A percentile compares a stretch with the other conserved stretches of the same genome.
phyloP scores from a whole-genome alignment of 345 rosid species.

The Clarkia xantiana region DNA sequence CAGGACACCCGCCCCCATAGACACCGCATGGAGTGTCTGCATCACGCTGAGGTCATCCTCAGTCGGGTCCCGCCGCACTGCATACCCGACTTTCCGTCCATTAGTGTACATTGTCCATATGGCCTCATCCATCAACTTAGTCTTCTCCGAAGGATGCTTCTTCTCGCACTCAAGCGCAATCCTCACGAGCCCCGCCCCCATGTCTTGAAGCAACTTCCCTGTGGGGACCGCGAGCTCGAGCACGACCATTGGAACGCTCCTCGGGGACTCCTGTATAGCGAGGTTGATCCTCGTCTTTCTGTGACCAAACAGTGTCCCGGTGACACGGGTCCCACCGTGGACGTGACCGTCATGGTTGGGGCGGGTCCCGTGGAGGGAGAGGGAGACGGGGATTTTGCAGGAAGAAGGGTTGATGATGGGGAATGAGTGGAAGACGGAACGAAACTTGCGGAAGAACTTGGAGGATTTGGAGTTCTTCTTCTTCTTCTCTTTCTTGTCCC shows the following conservation, averaged over 20 bases:
- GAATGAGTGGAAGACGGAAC: conserved; percentile 56
- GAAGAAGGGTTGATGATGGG: conserved; percentile 45
- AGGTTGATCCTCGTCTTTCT: conserved; percentile 51
- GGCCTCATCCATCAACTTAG: conserved; percentile 48
- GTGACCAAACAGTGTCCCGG: conserved; percentile 66
- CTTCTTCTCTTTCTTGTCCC: too few relatives aligned
- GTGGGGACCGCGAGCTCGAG: conserved; percentile 65
- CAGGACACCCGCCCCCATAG: conserved; percentile 76
- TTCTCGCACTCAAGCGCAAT: conserved; percentile 77
- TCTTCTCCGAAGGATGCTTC: conserved; percentile 46
- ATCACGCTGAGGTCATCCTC: conserved; percentile 60
- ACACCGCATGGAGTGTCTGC: conserved; percentile 59
- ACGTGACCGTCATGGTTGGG: conserved; percentile 40
- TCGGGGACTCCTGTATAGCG: conserved; percentile 63
- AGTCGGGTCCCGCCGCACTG: conserved; percentile 56
- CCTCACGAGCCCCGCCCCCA: conserved; percentile 56
- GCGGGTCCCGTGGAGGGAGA: conserved; percentile 22
- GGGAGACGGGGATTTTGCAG: conserved; percentile 44
- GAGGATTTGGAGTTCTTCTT: conserved; percentile 24
- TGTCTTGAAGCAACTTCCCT: conserved; percentile 60
- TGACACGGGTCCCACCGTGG: conserved; percentile 63
- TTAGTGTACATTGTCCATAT: conserved; percentile 67
- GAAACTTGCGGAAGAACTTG: conserved; percentile 32
- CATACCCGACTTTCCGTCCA: conserved; percentile 64
- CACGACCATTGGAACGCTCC: conserved; percentile 41